Evolutionary conservation across 176 grass and related monocot species (phyloP), one percentile per base, ranked within the genome.

Genomic region (Oryza meyeriana): DNA sequence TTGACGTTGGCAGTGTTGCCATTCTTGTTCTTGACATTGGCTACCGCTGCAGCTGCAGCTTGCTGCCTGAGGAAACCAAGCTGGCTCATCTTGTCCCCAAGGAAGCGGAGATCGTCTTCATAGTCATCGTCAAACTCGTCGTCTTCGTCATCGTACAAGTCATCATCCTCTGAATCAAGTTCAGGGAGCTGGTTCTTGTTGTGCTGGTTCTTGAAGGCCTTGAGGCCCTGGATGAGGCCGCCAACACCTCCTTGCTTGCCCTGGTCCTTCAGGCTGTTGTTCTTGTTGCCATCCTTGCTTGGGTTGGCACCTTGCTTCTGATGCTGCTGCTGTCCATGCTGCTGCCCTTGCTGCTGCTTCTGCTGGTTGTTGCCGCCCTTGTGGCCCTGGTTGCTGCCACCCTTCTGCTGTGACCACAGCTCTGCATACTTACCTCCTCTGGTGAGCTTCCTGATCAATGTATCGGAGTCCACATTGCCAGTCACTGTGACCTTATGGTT

Each of bases 151-250:
- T 96, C 82, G 18, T 87, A 92, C 67, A 87, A 48, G 8, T 99
- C 97, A 1, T 99, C 92, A 10, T 95, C 88, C 42, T 89, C 92
- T 0, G 90, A 92, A 68, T 84, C 89, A 20, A 92, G 71, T 0
- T 90, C 83, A 26, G 93, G 72, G 61, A 89, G 75, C 69, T 90
- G 79, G 41, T 85, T 79, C 47, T 94, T 83, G 87, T 44, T 90
- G 87, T 96, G 89, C 86, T 92, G 97, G 76, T 72, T 92, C 77
- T 99, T 99, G 85, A 99, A 99, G 58, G 82, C 85, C 79, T 94
- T 89, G 28, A 99, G 91, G 41, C 89, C 90, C 84, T 96, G 97
- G 69, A 99, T 92, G 73, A 99, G 91, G 74, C 85, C 28, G 78
- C 87, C 88, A 5, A 78, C 74, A 61, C 66, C 92, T 33, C 90